Base-by-base conservation (phyloP, 805 yeast species). In the Candida fluviatilis region DNA sequence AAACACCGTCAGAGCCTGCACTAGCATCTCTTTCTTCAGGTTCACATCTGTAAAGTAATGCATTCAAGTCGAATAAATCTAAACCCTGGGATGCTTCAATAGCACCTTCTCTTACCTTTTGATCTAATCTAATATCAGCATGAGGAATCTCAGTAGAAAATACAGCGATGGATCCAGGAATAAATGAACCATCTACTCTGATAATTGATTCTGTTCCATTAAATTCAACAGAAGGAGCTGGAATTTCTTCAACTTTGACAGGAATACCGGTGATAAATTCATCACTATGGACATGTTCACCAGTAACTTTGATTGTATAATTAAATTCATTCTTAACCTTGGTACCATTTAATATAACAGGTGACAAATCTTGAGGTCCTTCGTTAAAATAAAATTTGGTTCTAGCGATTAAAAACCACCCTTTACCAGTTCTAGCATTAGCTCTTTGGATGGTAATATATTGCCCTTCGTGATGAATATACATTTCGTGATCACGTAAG, bases 391-490 rank as follows among this genome's bases (percentile, higher is more conserved):
- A 41, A 49, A 93, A 93, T 54, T 87, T 88, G 2, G 93, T 79
- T 55, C 96, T 76, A 0, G 96, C 95, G 51, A 91, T 75, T 50
- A 93, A 68, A 50, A 85, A 88, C 78, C 84, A 86, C 2, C 99
- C 99, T 41, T 75, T 73, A 2, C 98, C 98, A 2, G 88, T 80
- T 46, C 78, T 75, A 0, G 95, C 83, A 55, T 87, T 86, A 18
- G 81, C 75, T 49, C 98, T 71, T 58, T 91, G 97, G 38, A 91
- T 80, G 0, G 97, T 90, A 41, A 91, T 86, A 58, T 74, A 91
- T 58, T 90, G 95, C 11, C 86, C 96, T 46, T 89, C 95, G 52
- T 86, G 96, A 55, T 91, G 97, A 29, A 91, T 85, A 57, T 86
- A 91, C 84, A 86, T 88, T 60, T 91, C 97, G 50, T 85, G 85